Evolutionary conservation across 495 filamentous ascomycete genomes (phyloP), one percentile per base, ranked within the genome.

Genomic region (Xylona heveae): DNA sequence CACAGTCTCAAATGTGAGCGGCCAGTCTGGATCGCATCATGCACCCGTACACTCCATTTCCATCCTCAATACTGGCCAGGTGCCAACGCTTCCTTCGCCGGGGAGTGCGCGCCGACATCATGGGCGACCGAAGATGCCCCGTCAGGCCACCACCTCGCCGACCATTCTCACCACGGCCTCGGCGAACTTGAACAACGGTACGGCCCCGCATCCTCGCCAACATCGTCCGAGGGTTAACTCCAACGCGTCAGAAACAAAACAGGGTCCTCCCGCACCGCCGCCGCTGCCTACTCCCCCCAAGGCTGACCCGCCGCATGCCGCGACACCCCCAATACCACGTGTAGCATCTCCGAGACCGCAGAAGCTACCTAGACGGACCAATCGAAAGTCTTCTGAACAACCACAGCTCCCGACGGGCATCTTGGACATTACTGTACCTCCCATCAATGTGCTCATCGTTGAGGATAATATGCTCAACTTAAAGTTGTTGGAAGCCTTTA

Each of bases 391-490:
- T 8, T 40, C 47, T 25, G 63, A 70, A 23, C 49, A 62, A 24
- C 58, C 57, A 7, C 43, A 56, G 10, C 43, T 68, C 2, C 60
- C 70, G 34, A 59, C 74, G 1, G 74, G 71, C n/a, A 60, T 81
- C 29, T 66, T 88, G 8, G 78, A 78, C 43, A 71, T 72, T 32
- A 74, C 78, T 4, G 83, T 97, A 2, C 88, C 88, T 6, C 88
- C 88, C 14, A 97, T 97, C 52, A 95, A 91, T 42, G 84, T 95
- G 6, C 61, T 97, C 12, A 94, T 97, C 35, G 88, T 97, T 21
- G 88, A 97, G 55, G 88, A 97, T 56, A 97, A 97, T 49, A 75
- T 85, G 37, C 95, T 97, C 61, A 97, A 97, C 42, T 61, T 95
- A 30, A 71, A 78, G 30, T 67, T 97, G 4, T 55, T 97, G 1